phyloP scores from a whole-genome alignment of 352 stramenopile species.

The Phytophthora lateralis region DNA sequence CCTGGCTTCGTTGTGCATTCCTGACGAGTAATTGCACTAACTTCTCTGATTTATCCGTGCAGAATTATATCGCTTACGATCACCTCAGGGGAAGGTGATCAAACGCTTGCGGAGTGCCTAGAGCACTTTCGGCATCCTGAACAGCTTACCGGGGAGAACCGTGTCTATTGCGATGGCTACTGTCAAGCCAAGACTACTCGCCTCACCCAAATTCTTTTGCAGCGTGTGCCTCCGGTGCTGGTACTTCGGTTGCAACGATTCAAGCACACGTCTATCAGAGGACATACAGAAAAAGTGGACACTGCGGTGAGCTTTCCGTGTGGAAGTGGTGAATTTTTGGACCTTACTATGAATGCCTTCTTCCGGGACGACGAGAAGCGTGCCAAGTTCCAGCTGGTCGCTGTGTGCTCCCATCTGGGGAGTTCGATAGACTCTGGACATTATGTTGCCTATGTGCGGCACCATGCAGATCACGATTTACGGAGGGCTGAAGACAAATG shows the following conservation, averaged over 20 bases:
- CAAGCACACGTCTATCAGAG: conserved; percentile 43
- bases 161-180: conserved; percentile 71
- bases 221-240: conserved; percentile 56
- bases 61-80: conserved; percentile 75
- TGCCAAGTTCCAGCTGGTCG: conserved; percentile 59
- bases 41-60: neutral
- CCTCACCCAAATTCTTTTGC: conserved; percentile 72
- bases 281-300: conserved; percentile 57
- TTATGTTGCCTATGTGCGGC: conserved; percentile 72
- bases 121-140: conserved; percentile 60
- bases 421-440: conserved; percentile 65
- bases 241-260: conserved; percentile 80
- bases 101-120: conserved; percentile 62
- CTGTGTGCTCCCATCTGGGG: conserved; percentile 78
- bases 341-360: conserved; percentile 76
- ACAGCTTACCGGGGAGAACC: conserved; percentile 64
- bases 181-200: conserved; percentile 74
- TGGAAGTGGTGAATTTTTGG: conserved; percentile 41
- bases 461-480: conserved; percentile 13
- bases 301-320: conserved; percentile 65
- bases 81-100: conserved; percentile 33
- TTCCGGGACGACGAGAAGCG: conserved; percentile 48
- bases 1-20: neutral
- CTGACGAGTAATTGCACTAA: neutral
- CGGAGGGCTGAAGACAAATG: conserved; percentile 34